Percentiles rank a stretch among this genome's conserved stretches.
Conservation (phyloP, 108 stramenopile species). For the Cyclotella choctawhatcheeana region DNA sequence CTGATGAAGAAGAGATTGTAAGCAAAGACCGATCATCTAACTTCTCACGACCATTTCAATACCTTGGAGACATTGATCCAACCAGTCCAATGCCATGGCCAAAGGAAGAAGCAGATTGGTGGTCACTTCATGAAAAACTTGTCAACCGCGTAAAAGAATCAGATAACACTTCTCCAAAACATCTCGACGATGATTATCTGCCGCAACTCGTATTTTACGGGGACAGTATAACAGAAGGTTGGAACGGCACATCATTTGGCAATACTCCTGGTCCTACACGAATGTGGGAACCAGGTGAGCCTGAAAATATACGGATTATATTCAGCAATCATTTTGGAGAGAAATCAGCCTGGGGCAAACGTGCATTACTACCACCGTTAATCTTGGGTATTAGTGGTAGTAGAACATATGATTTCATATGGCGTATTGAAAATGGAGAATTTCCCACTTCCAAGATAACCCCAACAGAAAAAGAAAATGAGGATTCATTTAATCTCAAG, state of each 20-base stretch:
- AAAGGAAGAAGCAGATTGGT: constrained; percentile 42
- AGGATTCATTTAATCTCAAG: neutral
- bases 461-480: neutral
- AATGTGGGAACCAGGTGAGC: constrained; percentile 21
- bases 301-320: constrained; percentile 13
- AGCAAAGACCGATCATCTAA: too few relatives aligned
- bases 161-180: constrained; percentile 1
- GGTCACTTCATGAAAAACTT: constrained; percentile 20
- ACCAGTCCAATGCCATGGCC: constrained; percentile 38
- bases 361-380: constrained; percentile 29
- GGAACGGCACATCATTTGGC: constrained; percentile 44
- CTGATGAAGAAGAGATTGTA: constrained; percentile 5
- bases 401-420: constrained; percentile 46
- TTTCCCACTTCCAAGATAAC: constrained; percentile 35
- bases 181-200: constrained; percentile 12
- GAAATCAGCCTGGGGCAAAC: constrained; percentile 16
- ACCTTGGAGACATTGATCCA: constrained; percentile 39
- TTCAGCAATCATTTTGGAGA: constrained; percentile 33
- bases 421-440: constrained; percentile 40
- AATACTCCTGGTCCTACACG: constrained; percentile 23
- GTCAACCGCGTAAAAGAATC: constrained; percentile 27
- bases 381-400: constrained; percentile 42
- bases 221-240: constrained; percentile 46
- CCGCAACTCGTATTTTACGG: constrained; percentile 49
- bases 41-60: constrained; percentile 29